phyloP scores from a whole-genome alignment of 768 basidiomycete species.

The Collybia mongolica region DNA sequence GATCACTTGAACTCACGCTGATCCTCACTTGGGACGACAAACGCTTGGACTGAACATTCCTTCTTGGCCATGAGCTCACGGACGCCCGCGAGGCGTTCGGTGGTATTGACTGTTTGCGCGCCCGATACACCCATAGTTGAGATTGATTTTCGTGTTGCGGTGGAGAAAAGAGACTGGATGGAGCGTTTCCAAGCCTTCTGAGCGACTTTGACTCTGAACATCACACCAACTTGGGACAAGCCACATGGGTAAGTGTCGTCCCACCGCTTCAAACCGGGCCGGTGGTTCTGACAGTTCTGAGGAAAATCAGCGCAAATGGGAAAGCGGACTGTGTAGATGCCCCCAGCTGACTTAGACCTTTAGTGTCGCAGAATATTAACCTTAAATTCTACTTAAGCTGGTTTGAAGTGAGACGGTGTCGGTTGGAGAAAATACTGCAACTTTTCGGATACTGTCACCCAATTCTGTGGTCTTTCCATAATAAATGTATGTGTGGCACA shows the following conservation, averaged over 20 bases:
- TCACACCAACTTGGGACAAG: not conserved
- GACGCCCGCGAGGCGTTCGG: constrained; percentile 58
- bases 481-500: no score
- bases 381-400: no score
- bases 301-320: no score
- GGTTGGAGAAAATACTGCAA: no score
- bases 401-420: no score
- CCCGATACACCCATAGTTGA: constrained; percentile 35
- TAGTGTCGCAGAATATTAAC: no score
- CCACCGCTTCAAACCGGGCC: no score
- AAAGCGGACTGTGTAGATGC: no score
- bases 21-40: constrained; percentile 90
- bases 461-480: no score
- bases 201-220: constrained; percentile 2
- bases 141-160: constrained; percentile 2
- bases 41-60: constrained; percentile 53
- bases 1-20: constrained; percentile 59
- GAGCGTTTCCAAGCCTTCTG: constrained; percentile 5
- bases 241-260: constrained; percentile 3
- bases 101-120: constrained; percentile 56
- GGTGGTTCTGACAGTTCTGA: no score
- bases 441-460: no score
- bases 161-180: constrained; percentile 9
- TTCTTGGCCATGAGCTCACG: constrained; percentile 67
- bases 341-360: no score